Conservation (phyloP, 768 basidiomycete genomes). For the Lentinula sp. region DNA sequence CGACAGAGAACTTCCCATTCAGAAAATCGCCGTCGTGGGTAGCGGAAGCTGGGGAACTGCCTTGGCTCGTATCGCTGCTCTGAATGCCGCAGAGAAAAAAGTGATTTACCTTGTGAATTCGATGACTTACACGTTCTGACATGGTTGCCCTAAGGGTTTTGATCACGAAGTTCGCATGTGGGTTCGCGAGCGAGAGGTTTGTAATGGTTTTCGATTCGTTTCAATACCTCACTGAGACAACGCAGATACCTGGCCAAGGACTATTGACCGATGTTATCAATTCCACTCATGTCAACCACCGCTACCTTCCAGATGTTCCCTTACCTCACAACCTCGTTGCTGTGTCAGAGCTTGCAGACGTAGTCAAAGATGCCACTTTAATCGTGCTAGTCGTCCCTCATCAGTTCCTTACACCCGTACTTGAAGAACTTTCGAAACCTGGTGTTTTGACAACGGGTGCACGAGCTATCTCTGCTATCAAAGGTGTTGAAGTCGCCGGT, state of each 20-base stretch:
- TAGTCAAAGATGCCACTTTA: conserved; percentile 9
- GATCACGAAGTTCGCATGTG: conserved; percentile 11
- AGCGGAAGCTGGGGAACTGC: conserved; percentile 12
- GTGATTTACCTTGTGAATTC: background rate
- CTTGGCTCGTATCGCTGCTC: conserved; percentile 10
- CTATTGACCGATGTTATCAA: conserved; percentile 9
- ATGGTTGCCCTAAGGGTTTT: background rate
- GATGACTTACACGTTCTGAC: background rate
- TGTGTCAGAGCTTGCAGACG: conserved; percentile 5
- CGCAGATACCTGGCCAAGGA: conserved; percentile 9
- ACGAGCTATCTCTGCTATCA: conserved; percentile 11
- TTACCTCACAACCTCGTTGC: conserved; percentile 10
- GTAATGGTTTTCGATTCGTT: background rate
- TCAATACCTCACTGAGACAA: background rate
- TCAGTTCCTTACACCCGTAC: conserved; percentile 10
- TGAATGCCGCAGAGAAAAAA: background rate
- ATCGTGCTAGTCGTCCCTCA: conserved; percentile 9
- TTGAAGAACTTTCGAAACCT: conserved; percentile 7
- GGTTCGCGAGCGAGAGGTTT: conserved; percentile 12
- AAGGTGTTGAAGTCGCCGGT: conserved; percentile 9
- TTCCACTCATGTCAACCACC: conserved; percentile 7
- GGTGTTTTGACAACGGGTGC: conserved; percentile 4
- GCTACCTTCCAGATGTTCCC: conserved; percentile 10
- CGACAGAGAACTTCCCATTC: conserved; percentile 1
- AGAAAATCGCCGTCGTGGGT: conserved; percentile 10